Percentiles rank a stretch among this genome's conserved stretches.
Conservation (phyloP, 805 yeast species). For the Kuraishia ogatae region DNA sequence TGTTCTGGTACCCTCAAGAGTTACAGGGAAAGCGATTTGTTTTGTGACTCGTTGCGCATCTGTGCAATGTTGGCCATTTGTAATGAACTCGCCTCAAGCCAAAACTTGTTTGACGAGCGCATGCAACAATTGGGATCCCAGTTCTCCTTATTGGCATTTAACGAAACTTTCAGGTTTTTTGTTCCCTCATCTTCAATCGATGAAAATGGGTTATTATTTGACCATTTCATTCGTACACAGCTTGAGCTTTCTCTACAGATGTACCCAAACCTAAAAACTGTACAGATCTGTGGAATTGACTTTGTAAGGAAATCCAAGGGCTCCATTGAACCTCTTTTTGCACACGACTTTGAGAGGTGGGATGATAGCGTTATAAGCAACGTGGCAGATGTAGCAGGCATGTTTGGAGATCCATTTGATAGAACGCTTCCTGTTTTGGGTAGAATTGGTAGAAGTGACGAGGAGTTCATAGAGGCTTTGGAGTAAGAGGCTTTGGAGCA, state of each 20-base stretch:
- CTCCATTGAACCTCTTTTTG: neutral
- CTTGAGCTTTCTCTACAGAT: neutral
- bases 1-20: neutral
- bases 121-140: neutral
- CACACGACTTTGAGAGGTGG: neutral
- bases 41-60: neutral
- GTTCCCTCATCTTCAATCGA: neutral
- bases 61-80: neutral
- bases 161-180: neutral
- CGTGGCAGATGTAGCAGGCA: neutral
- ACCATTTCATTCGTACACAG: neutral
- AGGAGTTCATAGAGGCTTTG: neutral
- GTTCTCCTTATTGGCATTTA: neutral
- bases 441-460: neutral
- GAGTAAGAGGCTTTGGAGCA: neutral
- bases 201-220: neutral
- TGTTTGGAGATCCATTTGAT: neutral
- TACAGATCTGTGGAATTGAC: neutral
- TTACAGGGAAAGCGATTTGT: neutral
- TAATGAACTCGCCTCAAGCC: neutral
- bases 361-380: neutral
- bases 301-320: neutral
- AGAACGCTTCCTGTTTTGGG: neutral
- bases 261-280: neutral
- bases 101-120: neutral